Evolutionary conservation across 139 green algal species (phyloP).

Genomic region (Astrephomene gubernaculifera): DNA sequence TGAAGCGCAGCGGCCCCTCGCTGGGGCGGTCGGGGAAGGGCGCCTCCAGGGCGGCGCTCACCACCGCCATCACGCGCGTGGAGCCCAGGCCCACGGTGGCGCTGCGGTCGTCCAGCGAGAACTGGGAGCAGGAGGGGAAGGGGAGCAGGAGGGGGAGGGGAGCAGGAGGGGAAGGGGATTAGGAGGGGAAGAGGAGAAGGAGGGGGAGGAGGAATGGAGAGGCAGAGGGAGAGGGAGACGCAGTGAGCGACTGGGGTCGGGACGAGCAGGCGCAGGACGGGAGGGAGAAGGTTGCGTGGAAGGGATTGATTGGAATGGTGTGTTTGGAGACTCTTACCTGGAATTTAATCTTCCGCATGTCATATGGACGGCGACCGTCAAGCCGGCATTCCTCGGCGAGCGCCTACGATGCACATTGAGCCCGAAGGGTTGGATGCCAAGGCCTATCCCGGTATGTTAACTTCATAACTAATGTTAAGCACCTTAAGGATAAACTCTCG

Average conservation of each 20-base stretch:
- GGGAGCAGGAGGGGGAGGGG: not conserved
- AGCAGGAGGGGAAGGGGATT: not conserved
- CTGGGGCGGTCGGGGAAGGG: conserved; percentile 81
- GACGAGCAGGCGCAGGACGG: too few species aligned
- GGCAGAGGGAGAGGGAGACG: not conserved
- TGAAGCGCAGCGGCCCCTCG: conserved; percentile 85
- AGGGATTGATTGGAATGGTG: not conserved
- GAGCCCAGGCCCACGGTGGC: conserved; percentile 76
- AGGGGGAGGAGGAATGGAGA: not conserved
- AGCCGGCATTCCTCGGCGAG: conserved; percentile 66
- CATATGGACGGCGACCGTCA: conserved; percentile 66
- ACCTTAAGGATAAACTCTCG: conserved; percentile 83
- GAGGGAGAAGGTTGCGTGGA: too few species aligned
- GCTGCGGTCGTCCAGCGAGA: conserved; percentile 68
- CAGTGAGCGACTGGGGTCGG: too few species aligned
- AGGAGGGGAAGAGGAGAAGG: not conserved
- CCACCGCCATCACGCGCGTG: conserved; percentile 79
- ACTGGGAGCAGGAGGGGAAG: conserved; percentile 43
- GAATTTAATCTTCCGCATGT: conserved; percentile 60
- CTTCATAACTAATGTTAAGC: too few species aligned
- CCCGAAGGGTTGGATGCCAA: not conserved
- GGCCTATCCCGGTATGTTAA: not conserved
- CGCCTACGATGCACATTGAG: conserved; percentile 54
- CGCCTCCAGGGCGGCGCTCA: conserved; percentile 72
- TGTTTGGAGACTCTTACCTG: conserved; percentile 22